Conservation (phyloP, 176 grass and related monocot genomes). For the Bothriochloa decipiens region DNA sequence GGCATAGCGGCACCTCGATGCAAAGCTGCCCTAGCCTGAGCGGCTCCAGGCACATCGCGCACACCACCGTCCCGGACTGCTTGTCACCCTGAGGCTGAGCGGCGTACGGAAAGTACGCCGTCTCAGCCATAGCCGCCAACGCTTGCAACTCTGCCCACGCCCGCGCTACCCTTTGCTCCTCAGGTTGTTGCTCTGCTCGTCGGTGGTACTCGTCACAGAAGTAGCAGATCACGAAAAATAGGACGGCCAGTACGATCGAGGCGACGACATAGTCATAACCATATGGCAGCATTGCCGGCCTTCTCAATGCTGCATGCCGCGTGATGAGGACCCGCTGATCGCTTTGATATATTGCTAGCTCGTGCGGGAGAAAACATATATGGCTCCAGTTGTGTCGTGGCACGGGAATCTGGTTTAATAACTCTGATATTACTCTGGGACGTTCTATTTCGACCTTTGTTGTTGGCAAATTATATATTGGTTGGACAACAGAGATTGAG, state of each 20-base stretch:
- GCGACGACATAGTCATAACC: background rate
- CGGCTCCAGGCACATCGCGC: constrained; percentile 48
- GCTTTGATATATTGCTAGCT: background rate
- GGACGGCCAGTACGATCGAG: background rate
- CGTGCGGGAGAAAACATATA: background rate
- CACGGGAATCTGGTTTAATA: no score
- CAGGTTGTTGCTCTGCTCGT: no score
- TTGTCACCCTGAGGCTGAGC: background rate
- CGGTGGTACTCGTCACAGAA: background rate
- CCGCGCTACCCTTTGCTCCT: background rate
- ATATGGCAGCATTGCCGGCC: background rate
- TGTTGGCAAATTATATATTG: background rate
- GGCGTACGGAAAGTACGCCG: constrained; percentile 1
- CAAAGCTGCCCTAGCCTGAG: constrained; percentile 38
- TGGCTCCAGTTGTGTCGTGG: background rate
- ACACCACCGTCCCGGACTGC: background rate
- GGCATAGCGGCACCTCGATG: constrained; percentile 43
- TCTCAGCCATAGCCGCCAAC: background rate
- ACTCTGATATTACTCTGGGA: background rate
- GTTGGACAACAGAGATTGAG: background rate
- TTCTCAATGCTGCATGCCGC: no score
- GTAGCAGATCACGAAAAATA: no score
- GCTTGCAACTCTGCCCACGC: background rate
- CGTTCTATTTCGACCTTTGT: background rate
- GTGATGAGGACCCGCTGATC: no score